Percentiles rank a stretch among this genome's conserved stretches.
Evolutionary conservation across 495 filamentous ascomycete genomes (phyloP).

Genomic region (Delitschia confertaspora): DNA sequence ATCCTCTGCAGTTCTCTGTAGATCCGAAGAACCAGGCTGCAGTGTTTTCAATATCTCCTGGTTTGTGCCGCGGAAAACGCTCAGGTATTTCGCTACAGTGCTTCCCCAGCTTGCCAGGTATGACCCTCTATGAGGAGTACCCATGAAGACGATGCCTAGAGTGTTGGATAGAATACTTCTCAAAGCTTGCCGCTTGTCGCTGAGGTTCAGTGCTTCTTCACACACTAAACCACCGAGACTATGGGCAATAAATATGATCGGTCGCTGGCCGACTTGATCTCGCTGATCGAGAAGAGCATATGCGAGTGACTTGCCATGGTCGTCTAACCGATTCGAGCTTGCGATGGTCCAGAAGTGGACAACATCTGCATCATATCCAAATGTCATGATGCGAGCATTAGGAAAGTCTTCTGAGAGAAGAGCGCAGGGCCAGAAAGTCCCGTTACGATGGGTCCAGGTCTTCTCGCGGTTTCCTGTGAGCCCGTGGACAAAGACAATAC

Average conservation of each 20-base stretch:
- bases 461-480: constrained; percentile 9
- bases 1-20: neutral
- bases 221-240: constrained; percentile 12
- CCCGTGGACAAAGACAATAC: constrained; percentile 22
- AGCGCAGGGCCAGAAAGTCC: constrained; percentile 2
- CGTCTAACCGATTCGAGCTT: neutral
- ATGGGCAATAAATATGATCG: constrained; percentile 18
- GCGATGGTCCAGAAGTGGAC: neutral
- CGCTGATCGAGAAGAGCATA: neutral
- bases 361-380: constrained; percentile 19
- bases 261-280: neutral
- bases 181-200: constrained; percentile 1
- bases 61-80: constrained; percentile 6
- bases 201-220: constrained; percentile 7
- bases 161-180: constrained; percentile 1
- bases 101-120: constrained; percentile 12
- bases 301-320: constrained; percentile 5
- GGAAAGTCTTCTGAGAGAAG: constrained; percentile 5
- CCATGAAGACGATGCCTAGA: constrained; percentile 17
- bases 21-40: constrained; percentile 6
- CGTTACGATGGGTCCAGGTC: constrained; percentile 7
- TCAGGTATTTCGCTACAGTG: neutral
- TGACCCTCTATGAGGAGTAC: constrained; percentile 20
- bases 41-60: constrained; percentile 3
- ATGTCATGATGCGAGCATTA: constrained; percentile 15